phyloP scores from a whole-genome alignment of 176 grass and related monocot species.

The Areca catechu region DNA sequence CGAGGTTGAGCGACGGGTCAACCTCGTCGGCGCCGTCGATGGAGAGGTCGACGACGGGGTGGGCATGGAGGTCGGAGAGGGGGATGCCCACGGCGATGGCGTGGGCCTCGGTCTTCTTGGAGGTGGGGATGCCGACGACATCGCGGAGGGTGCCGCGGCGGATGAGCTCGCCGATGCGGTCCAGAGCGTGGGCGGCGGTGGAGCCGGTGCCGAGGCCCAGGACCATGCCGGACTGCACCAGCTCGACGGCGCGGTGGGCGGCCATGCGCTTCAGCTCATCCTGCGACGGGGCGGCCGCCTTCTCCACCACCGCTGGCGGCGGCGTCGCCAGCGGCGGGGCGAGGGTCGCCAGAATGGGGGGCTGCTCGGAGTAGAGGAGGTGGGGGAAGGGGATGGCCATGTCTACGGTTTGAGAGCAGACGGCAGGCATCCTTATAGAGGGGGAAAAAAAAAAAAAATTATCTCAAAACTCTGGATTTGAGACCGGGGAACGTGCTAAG shows the following conservation, averaged over 20 bases:
- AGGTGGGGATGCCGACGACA: slow-evolving; percentile 9
- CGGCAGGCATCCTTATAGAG: no score
- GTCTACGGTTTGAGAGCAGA: no score
- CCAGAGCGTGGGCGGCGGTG: slow-evolving; percentile 3
- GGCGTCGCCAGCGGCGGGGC: no score
- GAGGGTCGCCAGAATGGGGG: no score
- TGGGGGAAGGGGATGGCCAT: no score
- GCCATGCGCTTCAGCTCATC: neutral
- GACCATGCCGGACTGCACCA: slow-evolving; percentile 3
- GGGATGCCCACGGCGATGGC: neutral
- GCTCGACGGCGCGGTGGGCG: slow-evolving; percentile 2
- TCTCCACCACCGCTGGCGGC: no score
- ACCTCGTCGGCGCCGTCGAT: slow-evolving; percentile 13
- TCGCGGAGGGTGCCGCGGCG: neutral
- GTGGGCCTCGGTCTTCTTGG: slow-evolving; percentile 1
- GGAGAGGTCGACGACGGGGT: slow-evolving; percentile 3
- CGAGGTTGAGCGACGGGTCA: neutral
- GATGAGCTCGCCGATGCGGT: neutral
- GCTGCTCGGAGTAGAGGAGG: no score
- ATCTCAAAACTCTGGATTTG: no score
- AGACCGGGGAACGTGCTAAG: no score
- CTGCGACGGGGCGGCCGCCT: no score
- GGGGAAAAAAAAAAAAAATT: no score
- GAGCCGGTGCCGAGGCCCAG: slow-evolving; percentile 7
- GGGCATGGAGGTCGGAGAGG: neutral